These are phyloP conservation scores for Aspergillus proliferans DNA, from an alignment of 2,329 filamentous ascomycete genomes.

Conservation along the genomic window DNA sequence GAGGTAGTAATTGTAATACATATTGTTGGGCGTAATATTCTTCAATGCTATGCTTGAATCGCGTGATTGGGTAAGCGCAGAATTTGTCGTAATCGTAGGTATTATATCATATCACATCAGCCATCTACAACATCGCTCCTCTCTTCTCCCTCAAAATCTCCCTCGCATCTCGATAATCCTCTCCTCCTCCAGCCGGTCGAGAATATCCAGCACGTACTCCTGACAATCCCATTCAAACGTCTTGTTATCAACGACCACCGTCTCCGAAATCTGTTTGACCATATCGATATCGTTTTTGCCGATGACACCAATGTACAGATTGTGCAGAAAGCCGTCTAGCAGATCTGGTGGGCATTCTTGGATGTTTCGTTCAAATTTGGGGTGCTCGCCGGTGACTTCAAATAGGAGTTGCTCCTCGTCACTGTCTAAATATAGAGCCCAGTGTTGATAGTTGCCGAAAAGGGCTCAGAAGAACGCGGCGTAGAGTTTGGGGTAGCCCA, in stretches of 20 bases:
- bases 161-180: slow-evolving; percentile 12
- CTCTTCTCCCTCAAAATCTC: slow-evolving; percentile 8
- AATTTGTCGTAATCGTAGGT: no score
- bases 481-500: neutral
- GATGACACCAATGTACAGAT: slow-evolving; percentile 8
- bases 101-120: no score
- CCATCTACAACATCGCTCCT: slow-evolving; percentile 3
- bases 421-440: slow-evolving; percentile 15
- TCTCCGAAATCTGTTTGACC: slow-evolving; percentile 6
- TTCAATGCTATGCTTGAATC: no score
- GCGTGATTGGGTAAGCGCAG: no score
- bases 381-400: slow-evolving; percentile 17
- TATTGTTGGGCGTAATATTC: no score
- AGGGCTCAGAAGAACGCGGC: slow-evolving; percentile 5
- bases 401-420: slow-evolving; percentile 10
- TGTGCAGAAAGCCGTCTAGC: slow-evolving; percentile 5
- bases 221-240: slow-evolving; percentile 19
- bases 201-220: slow-evolving; percentile 17
- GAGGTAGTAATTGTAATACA: no score
- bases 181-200: slow-evolving; percentile 11
- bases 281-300: slow-evolving; percentile 7
- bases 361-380: slow-evolving; percentile 9
- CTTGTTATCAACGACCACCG: slow-evolving; percentile 13
- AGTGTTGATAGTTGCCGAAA: slow-evolving; percentile 19
- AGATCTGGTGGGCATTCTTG: slow-evolving; percentile 7